These are phyloP conservation scores for Grosmannia penicillata DNA, from an alignment of 2,329 filamentous ascomycete species.

Conservation along the genomic window DNA sequence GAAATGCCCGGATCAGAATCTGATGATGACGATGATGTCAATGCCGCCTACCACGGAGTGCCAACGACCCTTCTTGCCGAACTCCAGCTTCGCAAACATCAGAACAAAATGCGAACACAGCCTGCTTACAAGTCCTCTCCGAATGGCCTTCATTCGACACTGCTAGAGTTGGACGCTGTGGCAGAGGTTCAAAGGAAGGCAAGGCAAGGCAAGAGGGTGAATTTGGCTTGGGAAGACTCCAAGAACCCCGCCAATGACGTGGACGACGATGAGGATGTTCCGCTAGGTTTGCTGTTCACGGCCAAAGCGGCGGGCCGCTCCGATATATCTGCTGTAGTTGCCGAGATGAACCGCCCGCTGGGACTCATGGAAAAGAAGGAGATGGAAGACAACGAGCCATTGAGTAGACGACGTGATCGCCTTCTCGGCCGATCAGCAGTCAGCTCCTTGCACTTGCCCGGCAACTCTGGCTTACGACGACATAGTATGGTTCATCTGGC, in stretches of 20 bases:
- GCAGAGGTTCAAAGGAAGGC: slow-evolving; percentile 69
- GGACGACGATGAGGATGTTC: slow-evolving; percentile 77
- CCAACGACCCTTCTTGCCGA: slow-evolving; percentile 90
- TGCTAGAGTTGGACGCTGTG: slow-evolving; percentile 81
- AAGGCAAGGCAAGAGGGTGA: slow-evolving; percentile 60
- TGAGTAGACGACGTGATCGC: slow-evolving; percentile 62
- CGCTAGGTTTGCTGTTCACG: slow-evolving; percentile 66
- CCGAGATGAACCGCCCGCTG: slow-evolving; percentile 47
- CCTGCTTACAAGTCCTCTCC: slow-evolving; percentile 47
- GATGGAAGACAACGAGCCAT: slow-evolving; percentile 82
- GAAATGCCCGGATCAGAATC: slow-evolving; percentile 29
- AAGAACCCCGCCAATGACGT: slow-evolving; percentile 29
- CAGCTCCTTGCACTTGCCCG: slow-evolving; percentile 6
- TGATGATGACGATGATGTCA: slow-evolving; percentile 29
- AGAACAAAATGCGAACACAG: slow-evolving; percentile 66
- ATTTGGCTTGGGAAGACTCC: slow-evolving; percentile 77
- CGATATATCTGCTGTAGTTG: slow-evolving; percentile 29
- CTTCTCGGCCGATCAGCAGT: slow-evolving; percentile 43
- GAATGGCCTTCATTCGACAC: slow-evolving; percentile 76
- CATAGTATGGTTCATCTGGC: too few species aligned
- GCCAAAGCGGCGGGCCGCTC: slow-evolving; percentile 37
- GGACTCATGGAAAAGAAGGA: slow-evolving; percentile 70
- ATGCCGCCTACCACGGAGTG: slow-evolving; percentile 46
- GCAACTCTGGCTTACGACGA: slow-evolving; percentile 6
- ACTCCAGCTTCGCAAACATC: slow-evolving; percentile 76